These are phyloP conservation scores for Lyophyllum shimeji DNA, from an alignment of 768 basidiomycete genomes.

Conservation along the genomic window DNA sequence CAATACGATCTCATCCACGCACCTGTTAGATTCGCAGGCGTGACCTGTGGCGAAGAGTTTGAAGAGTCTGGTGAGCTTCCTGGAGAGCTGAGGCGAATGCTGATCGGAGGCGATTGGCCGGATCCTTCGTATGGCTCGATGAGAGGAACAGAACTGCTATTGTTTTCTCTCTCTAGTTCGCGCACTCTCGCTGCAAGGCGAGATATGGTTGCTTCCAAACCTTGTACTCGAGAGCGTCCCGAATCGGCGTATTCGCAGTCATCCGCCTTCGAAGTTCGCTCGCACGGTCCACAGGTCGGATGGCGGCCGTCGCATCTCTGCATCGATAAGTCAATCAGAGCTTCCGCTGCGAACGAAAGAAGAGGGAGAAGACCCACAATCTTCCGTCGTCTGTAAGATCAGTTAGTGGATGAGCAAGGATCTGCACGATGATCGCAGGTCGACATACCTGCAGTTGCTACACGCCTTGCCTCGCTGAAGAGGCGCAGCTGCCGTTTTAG, in stretches of 20 bases:
- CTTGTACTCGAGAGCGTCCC: constrained; percentile 56
- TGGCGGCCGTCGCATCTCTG: constrained; percentile 65
- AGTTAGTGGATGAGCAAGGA: constrained; percentile 1
- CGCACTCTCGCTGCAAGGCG: constrained; percentile 52
- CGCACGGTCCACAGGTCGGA: constrained; percentile 63
- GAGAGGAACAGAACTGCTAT: constrained; percentile 42
- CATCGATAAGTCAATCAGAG: constrained; percentile 1
- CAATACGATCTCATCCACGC: not conserved
- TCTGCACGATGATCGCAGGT: not conserved
- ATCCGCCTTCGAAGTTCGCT: constrained; percentile 47
- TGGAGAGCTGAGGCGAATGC: not conserved
- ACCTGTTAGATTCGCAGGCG: not conserved
- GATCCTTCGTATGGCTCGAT: constrained; percentile 46
- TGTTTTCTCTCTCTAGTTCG: constrained; percentile 47
- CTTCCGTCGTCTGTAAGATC: constrained; percentile 38
- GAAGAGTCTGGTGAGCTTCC: not conserved
- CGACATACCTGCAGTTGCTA: constrained; percentile 44
- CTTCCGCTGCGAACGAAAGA: not conserved
- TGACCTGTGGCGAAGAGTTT: too few species aligned
- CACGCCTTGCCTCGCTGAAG: constrained; percentile 45
- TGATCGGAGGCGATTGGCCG: constrained; percentile 17
- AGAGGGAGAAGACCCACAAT: constrained; percentile 32
- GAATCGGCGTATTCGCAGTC: constrained; percentile 70
- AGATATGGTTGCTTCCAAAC: constrained; percentile 55
- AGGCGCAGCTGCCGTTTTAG: not conserved